Evolutionary conservation across 208 protist genomes (phyloP), one percentile per base, ranked within the genome.

Genomic region (Phytomonas francai): DNA sequence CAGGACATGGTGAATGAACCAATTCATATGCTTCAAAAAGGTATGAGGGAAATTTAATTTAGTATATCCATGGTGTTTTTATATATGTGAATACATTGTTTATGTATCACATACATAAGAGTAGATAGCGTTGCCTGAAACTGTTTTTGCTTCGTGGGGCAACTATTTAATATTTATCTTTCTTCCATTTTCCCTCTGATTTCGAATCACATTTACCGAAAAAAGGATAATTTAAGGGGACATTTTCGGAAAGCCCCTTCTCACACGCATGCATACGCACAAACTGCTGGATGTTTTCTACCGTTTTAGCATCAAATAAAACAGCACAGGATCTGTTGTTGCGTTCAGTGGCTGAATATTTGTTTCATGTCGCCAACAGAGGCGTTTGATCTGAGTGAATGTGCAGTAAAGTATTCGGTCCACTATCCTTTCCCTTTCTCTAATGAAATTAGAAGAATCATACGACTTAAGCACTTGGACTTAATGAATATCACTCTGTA

Each of bases 211-310:
- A 45, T 11, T 45, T 2, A 14, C 2, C 8, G 8, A 22, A 45
- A 45, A 45, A 45, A 45, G 2, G 8, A 45, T n/a, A 45, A 45
- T 45, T 45, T 14, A 14, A 45, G 19, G 39, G 39, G 39, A 22
- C 12, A 22, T 45, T 45, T 45, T 45, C 12, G 19, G 9, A 45
- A 16, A 14, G 8, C 9, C 8, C 56, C 6, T 30, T 27, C 57
- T 51, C 56, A 34, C 66, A 70, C 32, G 63, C 57, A 70, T 28
- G 63, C 32, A 70, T 2, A 70, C 33, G 31, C 51, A 59, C 42
- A 49, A 51, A 28, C 49, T 36, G 6, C 8, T 67, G 4, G 3
- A 16, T 36, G 29, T 65, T 7, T 32, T 28, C 14, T 28, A 16
- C 25, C 2, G 61, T 27, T 34, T 32, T 65, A 16, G 3, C 39